Evolutionary conservation across 352 stramenopile genomes (phyloP).

Genomic region (Phytophthora agathidicida): DNA sequence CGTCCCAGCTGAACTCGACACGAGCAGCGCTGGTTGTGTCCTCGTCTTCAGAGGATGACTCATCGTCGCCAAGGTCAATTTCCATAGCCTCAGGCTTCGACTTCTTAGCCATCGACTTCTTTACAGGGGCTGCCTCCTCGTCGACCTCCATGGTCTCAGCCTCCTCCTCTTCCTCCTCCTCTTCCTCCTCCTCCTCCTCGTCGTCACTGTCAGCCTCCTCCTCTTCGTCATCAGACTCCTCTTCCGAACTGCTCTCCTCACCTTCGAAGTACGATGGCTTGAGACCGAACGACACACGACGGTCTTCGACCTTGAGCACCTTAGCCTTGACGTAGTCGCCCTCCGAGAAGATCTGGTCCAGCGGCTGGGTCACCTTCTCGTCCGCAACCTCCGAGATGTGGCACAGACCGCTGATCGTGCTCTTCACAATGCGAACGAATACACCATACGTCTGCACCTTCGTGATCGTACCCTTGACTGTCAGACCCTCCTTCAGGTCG

Average conservation of each 20-base stretch:
- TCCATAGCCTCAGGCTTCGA: conserved; percentile 43
- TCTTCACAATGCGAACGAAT: conserved; percentile 96
- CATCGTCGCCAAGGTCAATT: conserved; percentile 55
- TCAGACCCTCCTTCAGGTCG: conserved; percentile 90
- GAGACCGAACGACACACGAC: conserved; percentile 94
- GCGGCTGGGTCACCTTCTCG: conserved; percentile 92
- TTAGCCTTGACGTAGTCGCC: conserved; percentile 98
- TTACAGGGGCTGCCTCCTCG: conserved; percentile 52
- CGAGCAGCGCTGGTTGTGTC: conserved; percentile 33
- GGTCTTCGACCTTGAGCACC: conserved; percentile 94
- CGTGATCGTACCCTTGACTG: conserved; percentile 95
- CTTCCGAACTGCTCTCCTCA: conserved; percentile 90
- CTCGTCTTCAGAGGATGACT: conserved; percentile 72
- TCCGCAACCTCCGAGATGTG: conserved; percentile 97
- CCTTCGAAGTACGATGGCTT: conserved; percentile 97
- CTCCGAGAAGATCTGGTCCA: conserved; percentile 93
- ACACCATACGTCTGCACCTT: conserved; percentile 96
- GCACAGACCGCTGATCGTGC: conserved; percentile 94
- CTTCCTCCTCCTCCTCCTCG: conserved; percentile 49
- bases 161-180: conserved; percentile 51
- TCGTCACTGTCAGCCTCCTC: conserved; percentile 58
- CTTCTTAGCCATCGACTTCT: conserved; percentile 37
- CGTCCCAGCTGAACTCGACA: conserved; percentile 90
- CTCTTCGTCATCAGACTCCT: conserved; percentile 82
- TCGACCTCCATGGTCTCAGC: conserved; percentile 59